Base-by-base conservation (phyloP, 192 early-diverging fungal genomes). In the Backusella westeae region DNA sequence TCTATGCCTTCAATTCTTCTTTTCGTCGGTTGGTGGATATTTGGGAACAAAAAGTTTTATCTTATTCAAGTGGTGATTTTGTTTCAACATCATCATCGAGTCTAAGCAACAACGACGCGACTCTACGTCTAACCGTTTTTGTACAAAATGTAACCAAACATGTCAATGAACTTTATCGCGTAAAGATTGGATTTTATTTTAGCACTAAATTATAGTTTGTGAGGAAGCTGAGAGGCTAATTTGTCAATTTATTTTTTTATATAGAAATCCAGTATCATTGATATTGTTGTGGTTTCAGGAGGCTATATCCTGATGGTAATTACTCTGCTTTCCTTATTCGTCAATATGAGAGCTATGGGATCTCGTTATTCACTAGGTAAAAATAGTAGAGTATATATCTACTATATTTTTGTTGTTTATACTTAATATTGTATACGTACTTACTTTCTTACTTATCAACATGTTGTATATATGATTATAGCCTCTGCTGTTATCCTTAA, bases 261-360 rank as follows among this genome's bases (percentile, higher is more conserved):
- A 19, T 75, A 89, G 83, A 84, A 90, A 72, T 92, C 93, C 17
- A 89, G 89, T 35, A 86, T 85, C 7, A 85, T 91, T 71, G 95
- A 97, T 72, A 90, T 95, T 44, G 78, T 93, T 46, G 88, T 97
- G 32, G 88, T 95, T 52, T 84, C 89, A 35, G 87, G 89, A 49
- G 91, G 92, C 77, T 93, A 95, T 80, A 77, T 94, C 7, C 88
- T 97, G 78, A 94, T 94, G 81, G 85, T 90, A 66, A 86, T 89
- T 67, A 95, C 94, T 4, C 90, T 96, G 67, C 82, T 91, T 52
- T 87, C 91, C 75, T 84, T 95, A 6, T 95, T 94, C 66, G 77
- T 87, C 23, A 96, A 94, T 77, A 95, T 97, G 94, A 86, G 94
- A 67, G 88, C 89, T 41, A 87, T 95, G 72, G 94, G 94, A 35